Evolutionary conservation across 176 grass and related monocot genomes (phyloP).

Genomic region (Oryza australiensis): DNA sequence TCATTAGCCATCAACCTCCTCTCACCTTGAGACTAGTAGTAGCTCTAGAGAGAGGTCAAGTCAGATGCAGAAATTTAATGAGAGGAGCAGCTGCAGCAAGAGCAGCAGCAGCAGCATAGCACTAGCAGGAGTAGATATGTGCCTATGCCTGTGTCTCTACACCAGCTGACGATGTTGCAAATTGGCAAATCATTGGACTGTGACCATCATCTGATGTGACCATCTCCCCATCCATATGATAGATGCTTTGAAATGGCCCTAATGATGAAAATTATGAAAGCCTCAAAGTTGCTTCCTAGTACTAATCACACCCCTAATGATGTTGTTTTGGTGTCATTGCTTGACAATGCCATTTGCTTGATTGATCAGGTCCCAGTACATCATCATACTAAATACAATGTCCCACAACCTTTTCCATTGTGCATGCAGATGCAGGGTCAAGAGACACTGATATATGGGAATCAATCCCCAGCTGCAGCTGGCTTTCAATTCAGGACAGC

Average conservation of each 20-base stretch:
- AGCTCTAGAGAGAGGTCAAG: neutral
- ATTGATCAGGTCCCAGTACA: neutral
- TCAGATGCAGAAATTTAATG: conserved; percentile 29
- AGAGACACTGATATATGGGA: neutral
- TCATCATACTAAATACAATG: neutral
- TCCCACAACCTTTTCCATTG: conserved; percentile 9
- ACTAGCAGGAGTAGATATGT: neutral
- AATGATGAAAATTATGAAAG: neutral
- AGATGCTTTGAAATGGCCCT: conserved; percentile 6
- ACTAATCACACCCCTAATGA: neutral
- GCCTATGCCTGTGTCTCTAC: conserved; percentile 5
- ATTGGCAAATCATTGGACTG: conserved; percentile 42
- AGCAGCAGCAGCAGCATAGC: neutral
- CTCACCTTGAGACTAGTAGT: conserved; percentile 6
- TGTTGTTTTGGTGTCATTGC: neutral
- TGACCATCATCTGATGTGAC: conserved; percentile 39
- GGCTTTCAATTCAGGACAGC: conserved; percentile 29
- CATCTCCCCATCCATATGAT: conserved; percentile 14
- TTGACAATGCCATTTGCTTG: neutral
- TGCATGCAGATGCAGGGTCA: neutral
- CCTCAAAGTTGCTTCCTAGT: neutral
- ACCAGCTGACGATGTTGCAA: conserved; percentile 30
- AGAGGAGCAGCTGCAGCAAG: neutral
- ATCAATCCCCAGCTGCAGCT: neutral
- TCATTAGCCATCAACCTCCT: conserved; percentile 15